phyloP scores from a whole-genome alignment of 2,329 filamentous ascomycete species.

The Fusarium sp. region DNA sequence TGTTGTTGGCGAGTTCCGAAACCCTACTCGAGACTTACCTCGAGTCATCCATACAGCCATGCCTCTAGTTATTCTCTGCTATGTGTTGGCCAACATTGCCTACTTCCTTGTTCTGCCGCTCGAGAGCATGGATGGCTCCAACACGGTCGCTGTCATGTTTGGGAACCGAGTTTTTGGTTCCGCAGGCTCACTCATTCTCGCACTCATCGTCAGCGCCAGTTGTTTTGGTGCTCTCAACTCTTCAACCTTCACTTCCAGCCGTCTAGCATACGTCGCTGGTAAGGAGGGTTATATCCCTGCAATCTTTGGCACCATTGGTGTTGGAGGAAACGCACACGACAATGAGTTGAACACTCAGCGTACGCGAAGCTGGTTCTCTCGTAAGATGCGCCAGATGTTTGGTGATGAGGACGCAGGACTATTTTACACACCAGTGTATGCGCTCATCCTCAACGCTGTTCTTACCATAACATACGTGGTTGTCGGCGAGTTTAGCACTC shows the following conservation, averaged over 20 bases:
- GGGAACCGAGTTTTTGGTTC: slow-evolving; percentile 90
- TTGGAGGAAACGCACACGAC: slow-evolving; percentile 63
- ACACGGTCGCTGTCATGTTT: slow-evolving; percentile 97
- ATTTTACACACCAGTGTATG: slow-evolving; percentile 94
- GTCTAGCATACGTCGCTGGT: slow-evolving; percentile 91
- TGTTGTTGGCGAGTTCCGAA: slow-evolving; percentile 95
- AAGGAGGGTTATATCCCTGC: slow-evolving; percentile 94
- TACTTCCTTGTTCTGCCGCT: slow-evolving; percentile 95
- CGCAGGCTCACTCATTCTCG: slow-evolving; percentile 83
- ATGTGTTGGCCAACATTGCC: slow-evolving; percentile 89
- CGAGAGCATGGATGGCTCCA: slow-evolving; percentile 83
- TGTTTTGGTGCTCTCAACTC: slow-evolving; percentile 97
- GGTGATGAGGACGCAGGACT: slow-evolving; percentile 84
- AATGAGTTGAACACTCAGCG: slow-evolving; percentile 58
- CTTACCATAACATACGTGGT: slow-evolving; percentile 83
- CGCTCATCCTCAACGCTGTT: slow-evolving; percentile 82
- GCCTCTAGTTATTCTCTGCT: slow-evolving; percentile 90
- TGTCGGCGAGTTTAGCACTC: slow-evolving; percentile 89
- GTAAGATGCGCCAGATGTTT: slow-evolving; percentile 70
- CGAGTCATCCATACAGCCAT: slow-evolving; percentile 97
- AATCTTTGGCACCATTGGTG: slow-evolving; percentile 85
- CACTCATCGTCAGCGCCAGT: slow-evolving; percentile 88
- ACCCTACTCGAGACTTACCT: slow-evolving; percentile 89
- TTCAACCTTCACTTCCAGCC: slow-evolving; percentile 90
- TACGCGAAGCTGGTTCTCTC: slow-evolving; percentile 68